phyloP scores from a whole-genome alignment of 1,284 basidiomycete species.

The Pterulicium gracile region DNA sequence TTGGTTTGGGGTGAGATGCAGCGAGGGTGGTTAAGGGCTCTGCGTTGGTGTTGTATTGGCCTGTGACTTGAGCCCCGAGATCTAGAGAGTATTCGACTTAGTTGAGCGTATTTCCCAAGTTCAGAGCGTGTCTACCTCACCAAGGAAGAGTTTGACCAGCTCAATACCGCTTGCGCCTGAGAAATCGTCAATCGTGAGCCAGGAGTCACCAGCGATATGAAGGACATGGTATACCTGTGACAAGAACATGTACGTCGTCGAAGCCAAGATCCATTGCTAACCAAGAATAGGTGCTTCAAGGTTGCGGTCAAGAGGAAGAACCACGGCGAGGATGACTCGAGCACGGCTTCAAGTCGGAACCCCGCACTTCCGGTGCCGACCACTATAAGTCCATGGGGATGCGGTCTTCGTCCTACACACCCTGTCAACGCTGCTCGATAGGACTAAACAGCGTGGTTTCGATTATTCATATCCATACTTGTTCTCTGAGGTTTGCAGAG shows the following conservation, averaged over 20 bases:
- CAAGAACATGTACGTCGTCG: constrained; percentile 25
- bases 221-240: constrained; percentile 22
- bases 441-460: too few relatives aligned
- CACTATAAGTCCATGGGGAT: too few relatives aligned
- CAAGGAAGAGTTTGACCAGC: constrained; percentile 40
- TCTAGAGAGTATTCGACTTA: constrained; percentile 24
- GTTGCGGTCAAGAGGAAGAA: too few relatives aligned
- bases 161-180: constrained; percentile 57
- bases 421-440: too few relatives aligned
- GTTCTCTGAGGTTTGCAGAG: too few relatives aligned
- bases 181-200: neutral
- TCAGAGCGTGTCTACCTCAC: constrained; percentile 23
- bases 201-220: neutral
- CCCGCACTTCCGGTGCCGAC: too few relatives aligned
- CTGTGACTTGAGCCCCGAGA: constrained; percentile 60
- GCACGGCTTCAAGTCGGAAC: too few relatives aligned
- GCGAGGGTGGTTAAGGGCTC: constrained; percentile 33
- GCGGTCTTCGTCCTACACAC: too few relatives aligned
- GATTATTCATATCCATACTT: too few relatives aligned
- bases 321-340: too few relatives aligned
- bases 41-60: constrained; percentile 56
- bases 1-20: constrained; percentile 23
- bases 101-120: neutral
- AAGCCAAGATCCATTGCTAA: constrained; percentile 25
- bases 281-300: too few relatives aligned